A percentile compares a stretch with the other conserved stretches of the same genome.
Evolutionary conservation across 257 asterid species (phyloP).

Genomic region (Vinca minor): DNA sequence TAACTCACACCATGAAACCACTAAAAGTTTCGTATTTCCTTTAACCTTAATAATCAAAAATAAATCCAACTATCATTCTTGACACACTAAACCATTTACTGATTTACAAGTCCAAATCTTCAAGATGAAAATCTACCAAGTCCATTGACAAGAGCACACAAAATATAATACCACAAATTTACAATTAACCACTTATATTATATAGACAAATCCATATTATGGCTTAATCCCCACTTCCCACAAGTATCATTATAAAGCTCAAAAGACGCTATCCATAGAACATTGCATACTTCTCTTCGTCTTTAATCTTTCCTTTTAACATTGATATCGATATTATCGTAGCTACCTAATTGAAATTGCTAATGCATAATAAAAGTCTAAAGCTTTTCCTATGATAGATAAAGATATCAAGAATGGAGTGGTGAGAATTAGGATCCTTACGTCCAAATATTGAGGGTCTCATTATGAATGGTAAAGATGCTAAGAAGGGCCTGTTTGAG

Average conservation of each 20-base stretch:
- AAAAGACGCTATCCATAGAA: background rate
- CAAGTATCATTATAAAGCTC: background rate
- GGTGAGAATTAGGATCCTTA: constrained; percentile 33
- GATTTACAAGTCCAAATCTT: background rate
- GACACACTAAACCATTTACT: background rate
- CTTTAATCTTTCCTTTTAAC: background rate
- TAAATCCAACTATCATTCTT: background rate
- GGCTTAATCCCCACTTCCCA: no score
- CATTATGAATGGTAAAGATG: constrained; percentile 83
- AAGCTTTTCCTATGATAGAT: background rate
- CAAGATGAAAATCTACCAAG: no score
- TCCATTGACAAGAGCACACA: no score
- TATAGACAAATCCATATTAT: background rate
- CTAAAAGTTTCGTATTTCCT: background rate
- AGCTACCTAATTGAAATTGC: background rate
- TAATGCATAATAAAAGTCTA: background rate
- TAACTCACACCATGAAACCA: background rate
- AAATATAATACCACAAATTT: background rate
- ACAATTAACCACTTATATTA: background rate
- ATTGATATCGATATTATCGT: background rate
- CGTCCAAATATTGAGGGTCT: constrained; percentile 98
- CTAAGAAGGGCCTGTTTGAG: constrained; percentile 71
- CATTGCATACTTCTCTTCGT: background rate
- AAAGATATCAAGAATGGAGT: no score
- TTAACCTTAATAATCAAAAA: background rate